phyloP scores from a whole-genome alignment of 75 land plant genomes.

The Pinus tabuliformis region DNA sequence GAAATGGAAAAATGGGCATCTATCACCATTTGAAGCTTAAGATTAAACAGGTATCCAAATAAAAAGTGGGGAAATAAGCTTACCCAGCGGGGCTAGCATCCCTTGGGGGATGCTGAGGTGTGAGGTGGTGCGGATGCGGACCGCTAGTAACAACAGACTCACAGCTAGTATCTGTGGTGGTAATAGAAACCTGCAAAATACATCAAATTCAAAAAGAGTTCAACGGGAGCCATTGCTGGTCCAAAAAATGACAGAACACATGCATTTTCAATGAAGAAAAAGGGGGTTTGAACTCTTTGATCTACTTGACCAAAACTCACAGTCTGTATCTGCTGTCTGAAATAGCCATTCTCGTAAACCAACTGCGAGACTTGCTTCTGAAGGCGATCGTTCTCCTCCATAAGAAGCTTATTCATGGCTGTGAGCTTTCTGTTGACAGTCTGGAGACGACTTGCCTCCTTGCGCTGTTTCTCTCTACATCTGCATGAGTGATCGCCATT shows the following conservation, averaged over 20 bases:
- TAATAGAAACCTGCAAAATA: constrained; percentile 43
- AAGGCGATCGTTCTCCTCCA: constrained; percentile 94
- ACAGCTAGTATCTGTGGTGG: constrained; percentile 65
- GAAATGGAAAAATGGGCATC: too few relatives aligned
- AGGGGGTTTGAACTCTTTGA: not conserved
- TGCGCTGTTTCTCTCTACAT: constrained; percentile 91
- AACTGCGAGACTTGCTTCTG: constrained; percentile 89
- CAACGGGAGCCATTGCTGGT: not conserved
- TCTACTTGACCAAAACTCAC: constrained; percentile 10
- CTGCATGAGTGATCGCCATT: constrained; percentile 21
- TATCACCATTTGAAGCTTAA: not conserved
- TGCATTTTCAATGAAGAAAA: not conserved
- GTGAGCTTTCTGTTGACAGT: constrained; percentile 85
- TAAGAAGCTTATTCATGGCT: constrained; percentile 89
- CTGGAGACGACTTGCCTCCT: constrained; percentile 79
- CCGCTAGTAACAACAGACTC: constrained; percentile 76
- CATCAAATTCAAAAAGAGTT: too few relatives aligned
- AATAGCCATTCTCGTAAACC: constrained; percentile 74
- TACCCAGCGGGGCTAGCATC: constrained; percentile 75
- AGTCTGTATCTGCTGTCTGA: constrained; percentile 62
- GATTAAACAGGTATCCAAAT: not conserved
- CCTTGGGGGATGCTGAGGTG: constrained; percentile 58
- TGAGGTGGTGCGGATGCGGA: constrained; percentile 35
- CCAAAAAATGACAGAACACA: not conserved
- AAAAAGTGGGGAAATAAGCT: constrained; percentile 6